Base-by-base conservation (phyloP, 768 basidiomycete genomes). In the Lyophyllum atratum region DNA sequence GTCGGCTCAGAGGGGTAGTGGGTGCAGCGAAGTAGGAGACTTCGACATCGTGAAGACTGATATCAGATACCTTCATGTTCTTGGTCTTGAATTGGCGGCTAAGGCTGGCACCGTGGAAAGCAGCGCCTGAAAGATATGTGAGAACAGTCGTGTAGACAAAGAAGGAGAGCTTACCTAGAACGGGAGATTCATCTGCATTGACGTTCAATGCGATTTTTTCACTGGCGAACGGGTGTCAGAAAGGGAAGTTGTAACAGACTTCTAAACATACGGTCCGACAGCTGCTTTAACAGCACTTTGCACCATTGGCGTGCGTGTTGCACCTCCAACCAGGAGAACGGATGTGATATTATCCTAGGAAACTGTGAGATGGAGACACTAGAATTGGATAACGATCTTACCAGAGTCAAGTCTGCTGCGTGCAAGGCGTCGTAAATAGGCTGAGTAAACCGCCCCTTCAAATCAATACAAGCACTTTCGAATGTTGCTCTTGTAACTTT, bases 41-140 rank as follows among this genome's bases (percentile, higher is more conserved):
- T 70, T 92, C 88, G 54, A 97, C 77, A 62, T 94, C 92, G 64
- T 91, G 85, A 3, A 81, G 74, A 15, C 74, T 72, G 56, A 91
- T 79, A 69, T 98, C 97, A 4, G 80, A 71, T 28, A 98, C 80
- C 59, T 92, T 90, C 70, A 98, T 90, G 64, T 90, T 86, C 76
- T 98, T 99, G 48, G 97, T 97, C 76, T 91, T 90, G 82, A 97
- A 98, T 66, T 92, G 92, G 39, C 89, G 80, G 62, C 90, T 93
- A 25, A 95, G 81, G 22, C 85, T 80, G 3, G 97, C 96, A 15
- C 95, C 97, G 59, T 96, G 87, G 48, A 97, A 86, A 1, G 92
- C 96, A 22, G 96, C 95, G 42, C 89, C 85, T 78, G 54, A 9
- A 7, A 51, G 22, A 28, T 15, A 49, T 40, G 58, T 54, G 54